A percentile compares a stretch with the other conserved stretches of the same genome.
These are phyloP conservation scores for Silene coronaria DNA, from an alignment of 179 eudicot genomes.

Conservation along the genomic window DNA sequence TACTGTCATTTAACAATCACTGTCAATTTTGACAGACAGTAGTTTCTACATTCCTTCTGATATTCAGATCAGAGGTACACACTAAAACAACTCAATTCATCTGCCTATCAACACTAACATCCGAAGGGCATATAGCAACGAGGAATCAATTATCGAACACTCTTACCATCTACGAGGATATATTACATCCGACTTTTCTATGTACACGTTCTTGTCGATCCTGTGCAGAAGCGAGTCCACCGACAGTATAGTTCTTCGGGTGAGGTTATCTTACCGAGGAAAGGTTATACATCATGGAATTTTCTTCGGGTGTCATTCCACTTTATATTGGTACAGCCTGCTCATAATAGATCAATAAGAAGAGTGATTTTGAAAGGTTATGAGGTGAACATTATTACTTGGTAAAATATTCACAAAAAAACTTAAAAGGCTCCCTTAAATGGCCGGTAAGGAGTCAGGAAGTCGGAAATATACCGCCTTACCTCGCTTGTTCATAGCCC, in stretches of 20 bases:
- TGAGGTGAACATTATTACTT: no score
- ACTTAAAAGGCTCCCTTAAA: no score
- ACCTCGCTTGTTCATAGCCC: no score
- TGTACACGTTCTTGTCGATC: background rate
- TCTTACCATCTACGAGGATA: constrained; percentile 3
- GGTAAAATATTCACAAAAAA: no score
- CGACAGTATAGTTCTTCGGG: background rate
- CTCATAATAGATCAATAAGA: background rate
- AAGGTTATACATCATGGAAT: background rate
- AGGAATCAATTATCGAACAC: background rate
- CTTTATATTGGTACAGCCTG: constrained; percentile 23
- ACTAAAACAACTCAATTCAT: constrained; percentile 6
- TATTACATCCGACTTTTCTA: background rate
- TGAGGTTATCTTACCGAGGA: background rate
- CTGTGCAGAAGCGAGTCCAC: background rate
- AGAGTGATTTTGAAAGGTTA: background rate
- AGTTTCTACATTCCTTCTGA: background rate
- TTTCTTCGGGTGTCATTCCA: constrained; percentile 15
- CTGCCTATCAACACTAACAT: constrained; percentile 1
- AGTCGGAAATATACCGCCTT: no score
- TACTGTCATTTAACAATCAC: background rate
- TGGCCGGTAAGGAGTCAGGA: no score
- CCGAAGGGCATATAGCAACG: background rate
- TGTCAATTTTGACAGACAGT: background rate
- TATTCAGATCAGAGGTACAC: background rate